Base-by-base conservation (phyloP, 352 stramenopile species). In the Phytophthora brassicae region DNA sequence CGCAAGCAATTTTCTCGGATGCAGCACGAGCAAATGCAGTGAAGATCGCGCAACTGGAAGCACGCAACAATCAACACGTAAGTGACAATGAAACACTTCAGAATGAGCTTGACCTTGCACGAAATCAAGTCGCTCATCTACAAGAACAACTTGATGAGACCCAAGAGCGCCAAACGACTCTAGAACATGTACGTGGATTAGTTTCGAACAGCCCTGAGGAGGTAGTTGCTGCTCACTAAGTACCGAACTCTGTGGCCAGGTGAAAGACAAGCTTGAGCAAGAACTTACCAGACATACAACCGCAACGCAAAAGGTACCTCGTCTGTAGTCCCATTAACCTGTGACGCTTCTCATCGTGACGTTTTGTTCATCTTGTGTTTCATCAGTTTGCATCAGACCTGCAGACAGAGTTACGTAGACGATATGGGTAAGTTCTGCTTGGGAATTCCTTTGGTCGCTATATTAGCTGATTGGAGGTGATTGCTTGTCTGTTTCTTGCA, bases 371-470 rank as follows among this genome's bases (percentile, higher is more conserved):
- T 64, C 20, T 39, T 36, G 4, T 20, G 22, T 17, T 13, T n/a
- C 8, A 29, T 47, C 54, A 89, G 68, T 90, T 89, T 58, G 68
- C 70, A 11, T 59, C 58, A 14, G 77, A 87, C 29, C 58, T 89
- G 24, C 77, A 85, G 33, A 39, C 39, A 26, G 73, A 88, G 46
- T 42, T 90, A 7, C 72, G 70, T 17, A 80, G 77, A 52, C 81
- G 81, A 45, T 87, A 88, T 48, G 81, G 78, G 78, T 90, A 38
- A 45, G 72, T 66, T 17, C 20, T 24, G 16, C 6, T 23, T 36
- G 14, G 16, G 16, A 22, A 14, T 28, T 60, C 19, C 13, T 44
- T n/a, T 6, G 20, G 26, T 51, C 16, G 22, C 11, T 29, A 45
- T 29, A 8, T 9, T 24, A 13, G 20, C 8, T 24, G 8, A 23